Evolutionary conservation across 192 early-diverging fungal species (phyloP).

Genomic region (Pilaira anomala): DNA sequence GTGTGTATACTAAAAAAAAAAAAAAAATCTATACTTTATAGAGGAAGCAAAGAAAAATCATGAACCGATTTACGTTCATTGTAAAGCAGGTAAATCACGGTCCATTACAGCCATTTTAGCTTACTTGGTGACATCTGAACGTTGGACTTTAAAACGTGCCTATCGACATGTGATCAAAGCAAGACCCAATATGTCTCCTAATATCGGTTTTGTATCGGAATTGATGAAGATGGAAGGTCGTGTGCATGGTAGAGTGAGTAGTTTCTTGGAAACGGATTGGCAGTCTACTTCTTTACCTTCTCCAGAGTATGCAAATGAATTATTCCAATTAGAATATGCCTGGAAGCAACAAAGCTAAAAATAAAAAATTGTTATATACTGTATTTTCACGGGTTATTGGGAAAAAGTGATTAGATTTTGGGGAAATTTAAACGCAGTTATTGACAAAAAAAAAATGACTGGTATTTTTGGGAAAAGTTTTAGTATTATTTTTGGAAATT

Average conservation of each 20-base stretch:
- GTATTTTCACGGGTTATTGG: too few species aligned
- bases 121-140: conserved; percentile 58
- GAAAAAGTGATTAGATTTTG: too few species aligned
- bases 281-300: conserved; percentile 27
- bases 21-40: conserved; percentile 7
- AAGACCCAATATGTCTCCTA: conserved; percentile 68
- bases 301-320: conserved; percentile 25
- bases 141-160: conserved; percentile 61
- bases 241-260: conserved; percentile 45
- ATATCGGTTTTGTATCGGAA: conserved; percentile 74
- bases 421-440: too few species aligned
- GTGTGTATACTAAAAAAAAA: too few species aligned
- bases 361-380: too few species aligned
- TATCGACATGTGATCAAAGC: conserved; percentile 63
- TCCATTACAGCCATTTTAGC: conserved; percentile 68
- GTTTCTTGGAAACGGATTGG: conserved; percentile 36
- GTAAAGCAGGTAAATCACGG: conserved; percentile 71
- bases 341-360: conserved; percentile 12
- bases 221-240: conserved; percentile 64
- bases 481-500: too few species aligned
- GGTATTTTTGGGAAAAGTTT: too few species aligned
- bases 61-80: conserved; percentile 67
- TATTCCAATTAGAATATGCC: conserved; percentile 20
- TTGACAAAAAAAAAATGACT: too few species aligned
- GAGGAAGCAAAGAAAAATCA: conserved; percentile 38